Evolutionary conservation across 345 rosid genomes (phyloP), one percentile per base, ranked within the genome.

Genomic region (Gynandropsis gynandra): DNA sequence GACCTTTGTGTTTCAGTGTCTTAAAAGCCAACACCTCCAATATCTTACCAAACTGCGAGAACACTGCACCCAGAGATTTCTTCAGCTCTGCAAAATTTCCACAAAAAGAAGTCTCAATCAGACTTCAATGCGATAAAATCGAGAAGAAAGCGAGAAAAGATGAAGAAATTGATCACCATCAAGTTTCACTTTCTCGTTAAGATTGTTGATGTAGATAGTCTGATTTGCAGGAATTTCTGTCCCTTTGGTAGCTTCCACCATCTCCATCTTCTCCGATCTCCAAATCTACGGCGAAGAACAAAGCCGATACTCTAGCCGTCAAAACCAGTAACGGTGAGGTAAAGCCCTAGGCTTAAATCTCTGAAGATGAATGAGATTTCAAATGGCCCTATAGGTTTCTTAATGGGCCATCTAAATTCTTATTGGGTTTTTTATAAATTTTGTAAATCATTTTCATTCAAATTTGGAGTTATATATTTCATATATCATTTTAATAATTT

Each of bases 1-100:
- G 99, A 4, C 99, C 99, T 70, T 93, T 85, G 66, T 88, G 99
- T 68, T 93, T 93, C 75, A 93, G 56, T 17, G 97, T 93, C 85
- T 85, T 87, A 76, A 85, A 93, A 8, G 97, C 95, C 65, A 80
- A 48, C 16, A 93, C 84, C 55, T 88, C 99, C 72, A 93, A 4
- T 56, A 93, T 88, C 87, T 85, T 81, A 52, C 99, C 99, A 41
- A 85, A 88, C 50, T 85, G 89, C 19, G 95, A 75, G 75, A 93
- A 88, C 63, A 93, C 95, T 1, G 89, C 89, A 62, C 72, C 77
- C 67, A 93, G 67, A 46, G 95, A 85, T 68, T 85, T 83, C 92
- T 93, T 85, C 82, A 93, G 71, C 71, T 75, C 96, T 92, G 74
- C 45, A 42, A 31, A 31, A 51, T 9, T 16, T 4, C 49, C 17